Base-by-base conservation (phyloP, 805 yeast species). In the Candida palmyrensis region DNA sequence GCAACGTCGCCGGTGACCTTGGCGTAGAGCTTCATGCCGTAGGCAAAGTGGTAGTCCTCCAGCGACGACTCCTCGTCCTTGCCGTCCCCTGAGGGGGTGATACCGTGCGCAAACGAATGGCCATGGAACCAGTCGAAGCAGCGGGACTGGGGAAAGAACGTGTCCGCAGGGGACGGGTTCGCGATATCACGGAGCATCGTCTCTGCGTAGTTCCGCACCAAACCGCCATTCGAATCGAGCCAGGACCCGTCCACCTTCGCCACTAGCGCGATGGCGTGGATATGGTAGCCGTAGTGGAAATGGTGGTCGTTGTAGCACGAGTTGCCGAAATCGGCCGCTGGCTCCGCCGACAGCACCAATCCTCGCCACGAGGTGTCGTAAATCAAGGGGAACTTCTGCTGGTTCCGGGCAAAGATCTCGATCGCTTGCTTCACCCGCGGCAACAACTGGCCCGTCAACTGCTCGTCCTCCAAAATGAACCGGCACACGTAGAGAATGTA, bases 291-390 rank as follows among this genome's bases (percentile, higher is more conserved):
- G 44, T 81, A 81, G 51, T 81, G 87, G 63, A 79, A 80, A 51
- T 81, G 87, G 53, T 81, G 89, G 47, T 81, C 87, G 48, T 80
- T 81, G 53, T 79, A 81, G 51, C 68, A 73, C 1, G 85, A 68
- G 48, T 80, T 80, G 29, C 87, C 88, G 48, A 75, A 80, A 59
- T 88, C 96, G 18, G 75, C 75, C 23, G 59, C 66, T 21, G 71
- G 62, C 4, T 74, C 77, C 0, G 87, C 85, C 0, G 80, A 67
- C 0, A 95, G 82, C 8, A 85, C 71, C 6, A 87, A 46, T 2
- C 96, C 96, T 43, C 74, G 77, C 87, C 89, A 86, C 5, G 75
- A 68, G 2, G 73, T 70, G 44, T 90, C 97, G 52, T 89, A 90
- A 10, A 73, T 73, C 49, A 90, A 71, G 0, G 95, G 95, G 19